Conservation (phyloP, 2,329 filamentous ascomycete genomes). For the Metarhizium rileyi region DNA sequence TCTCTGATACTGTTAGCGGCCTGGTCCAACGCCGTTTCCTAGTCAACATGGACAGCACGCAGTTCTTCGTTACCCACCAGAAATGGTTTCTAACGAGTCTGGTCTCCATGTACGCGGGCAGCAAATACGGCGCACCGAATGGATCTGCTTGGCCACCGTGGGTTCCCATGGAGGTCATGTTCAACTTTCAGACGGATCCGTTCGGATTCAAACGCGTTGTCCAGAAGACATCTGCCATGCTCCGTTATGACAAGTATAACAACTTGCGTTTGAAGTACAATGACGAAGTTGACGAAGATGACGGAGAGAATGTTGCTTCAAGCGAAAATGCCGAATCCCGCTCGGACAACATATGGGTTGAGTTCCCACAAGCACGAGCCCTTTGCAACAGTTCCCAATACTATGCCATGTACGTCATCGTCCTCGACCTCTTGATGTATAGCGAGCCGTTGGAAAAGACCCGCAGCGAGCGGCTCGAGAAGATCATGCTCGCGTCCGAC, state of each 20-base stretch:
- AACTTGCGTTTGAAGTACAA: constrained; percentile 94
- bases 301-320: constrained; percentile 35
- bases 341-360: constrained; percentile 95
- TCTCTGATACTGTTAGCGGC: constrained; percentile 88
- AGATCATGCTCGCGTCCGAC: constrained; percentile 97
- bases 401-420: constrained; percentile 96
- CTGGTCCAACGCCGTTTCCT: constrained; percentile 91
- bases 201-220: constrained; percentile 98
- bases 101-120: constrained; percentile 88
- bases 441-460: constrained; percentile 95
- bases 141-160: constrained; percentile 94
- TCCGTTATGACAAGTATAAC: constrained; percentile 98
- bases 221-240: constrained; percentile 87
- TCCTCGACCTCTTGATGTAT: constrained; percentile 90
- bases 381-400: constrained; percentile 96
- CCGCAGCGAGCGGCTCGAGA: constrained; percentile 87
- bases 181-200: constrained; percentile 85
- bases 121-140: constrained; percentile 75
- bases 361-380: constrained; percentile 89
- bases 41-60: constrained; percentile 92
- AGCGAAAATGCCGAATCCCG: constrained; percentile 57
- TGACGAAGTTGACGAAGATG: constrained; percentile 71
- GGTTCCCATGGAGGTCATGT: constrained; percentile 98
- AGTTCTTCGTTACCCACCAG: constrained; percentile 95
- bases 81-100: constrained; percentile 80